Base-by-base conservation (phyloP, 2,329 filamentous ascomycete species). In the Penicillium sp. region DNA sequence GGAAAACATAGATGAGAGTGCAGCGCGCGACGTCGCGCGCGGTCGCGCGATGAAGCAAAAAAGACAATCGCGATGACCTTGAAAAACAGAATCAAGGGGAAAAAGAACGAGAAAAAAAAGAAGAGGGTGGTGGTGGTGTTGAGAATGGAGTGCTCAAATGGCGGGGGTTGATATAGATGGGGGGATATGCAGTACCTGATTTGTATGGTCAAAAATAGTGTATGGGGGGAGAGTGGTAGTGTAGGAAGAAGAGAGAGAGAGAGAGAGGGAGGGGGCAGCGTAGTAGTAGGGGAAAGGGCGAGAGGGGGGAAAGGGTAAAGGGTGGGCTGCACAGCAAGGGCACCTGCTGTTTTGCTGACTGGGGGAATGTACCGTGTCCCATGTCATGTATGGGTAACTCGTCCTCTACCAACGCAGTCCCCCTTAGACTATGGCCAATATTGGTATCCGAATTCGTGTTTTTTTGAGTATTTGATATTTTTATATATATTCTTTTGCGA, bases 101-200 rank as follows among this genome's bases (percentile, higher is more conserved):
- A 50, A 51, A 45, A 54, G 52, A 47, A 49, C 30, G 43, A 33
- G 53, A 28, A 56, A 60, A 50, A 58, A 58, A 54, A 36, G 44
- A 33, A 45, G 9, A 41, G 49, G 31, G 39, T 53, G 59, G 56
- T 64, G 60, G 64, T 68, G 61, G 62, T 64, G 63, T 61, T 58
- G 52, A 46, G 51, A 56, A 56, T 56, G 50, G 54, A 48, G 54
- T 43, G 53, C 44, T 54, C 55, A 56, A 55, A 51, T 51, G 48
- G 42, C 54, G 58, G 44, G 54, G 64, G 58, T 66, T 64, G 61
- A 67, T 63, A 61, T 67, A 64, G 62, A 64, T 64, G 63, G 60
- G 59, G 62, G 65, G 64, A 63, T 67, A 66, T 67, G 64, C 59
- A 67, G 67, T 70, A 72, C 67, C 61, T 63, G 54, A 67, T 69